Base-by-base conservation (phyloP, 768 basidiomycete genomes). In the Mycena venus region DNA sequence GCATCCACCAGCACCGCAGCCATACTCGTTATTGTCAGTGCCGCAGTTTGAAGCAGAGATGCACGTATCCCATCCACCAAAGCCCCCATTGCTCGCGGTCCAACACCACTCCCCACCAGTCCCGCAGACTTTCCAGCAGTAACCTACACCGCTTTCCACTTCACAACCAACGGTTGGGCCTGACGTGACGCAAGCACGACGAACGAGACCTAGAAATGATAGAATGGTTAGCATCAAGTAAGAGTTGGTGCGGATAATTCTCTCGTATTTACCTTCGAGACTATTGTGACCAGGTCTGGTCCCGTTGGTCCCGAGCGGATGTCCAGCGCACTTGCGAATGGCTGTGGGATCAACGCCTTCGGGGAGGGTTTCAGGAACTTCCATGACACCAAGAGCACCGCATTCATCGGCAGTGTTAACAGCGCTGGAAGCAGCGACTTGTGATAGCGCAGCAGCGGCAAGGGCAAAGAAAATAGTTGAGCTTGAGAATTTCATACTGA, bases 11-110 rank as follows among this genome's bases (percentile, higher is more conserved):
- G 58, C 58, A 59, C 58, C 58, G 25, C 58, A 59, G 58, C 58
- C 58, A 36, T 59, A 59, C 32, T 29, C 32, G 58, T 59, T 59
- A 36, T 59, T 59, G 58, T 59, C 58, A 36, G 58, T 59, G 34
- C 58, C 58, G 34, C 58, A 59, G 17, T 59, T 23, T 14, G 3
- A 14, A 5, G 58, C 58, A 59, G 31, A 6, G 58, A 59, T 59
- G 58, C 58, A 59, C 21, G 58, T 59, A 59, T 59, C 58, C 58
- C 58, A 58, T 32, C 55, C 55, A 58, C 55, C 55, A n/a, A n/a
- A n/a, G n/a, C n/a, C n/a, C n/a, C n/a, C n/a, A n/a, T n/a, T n/a
- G n/a, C n/a, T n/a, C n/a, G 55, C 55, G 6, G 55, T 58, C 55
- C 55, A 58, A 25, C 55, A 58, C 55, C 55, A 58, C 55, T 58